Evolutionary conservation across 1,139 yeast genomes (phyloP).

Genomic region (Yamadazyma sp.): DNA sequence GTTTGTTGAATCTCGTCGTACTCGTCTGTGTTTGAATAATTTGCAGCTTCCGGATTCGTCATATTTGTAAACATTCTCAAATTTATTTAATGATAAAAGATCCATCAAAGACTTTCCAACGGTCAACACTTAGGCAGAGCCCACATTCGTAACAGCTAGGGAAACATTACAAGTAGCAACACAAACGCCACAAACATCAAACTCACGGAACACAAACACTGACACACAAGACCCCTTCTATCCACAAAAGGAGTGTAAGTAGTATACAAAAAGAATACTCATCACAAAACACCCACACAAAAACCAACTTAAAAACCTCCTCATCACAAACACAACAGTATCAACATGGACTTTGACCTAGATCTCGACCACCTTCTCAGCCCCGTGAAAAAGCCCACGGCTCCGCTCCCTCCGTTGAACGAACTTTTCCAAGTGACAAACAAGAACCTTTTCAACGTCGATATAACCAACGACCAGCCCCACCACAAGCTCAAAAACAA

Average conservation of each 20-base stretch:
- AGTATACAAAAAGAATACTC: no score
- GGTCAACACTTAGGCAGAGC: no score
- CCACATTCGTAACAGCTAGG: no score
- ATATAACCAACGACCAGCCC: background rate
- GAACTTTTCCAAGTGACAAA: slow-evolving; percentile 45
- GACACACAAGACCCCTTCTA: no score
- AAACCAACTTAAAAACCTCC: slow-evolving; percentile 14
- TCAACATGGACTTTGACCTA: slow-evolving; percentile 17
- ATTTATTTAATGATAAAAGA: background rate
- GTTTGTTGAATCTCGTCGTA: no score
- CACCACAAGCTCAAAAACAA: slow-evolving; percentile 22
- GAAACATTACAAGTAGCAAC: background rate
- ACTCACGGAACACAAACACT: background rate
- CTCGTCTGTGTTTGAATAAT: no score
- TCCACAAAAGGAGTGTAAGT: no score
- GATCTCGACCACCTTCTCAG: slow-evolving; percentile 22
- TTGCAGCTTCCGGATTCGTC: slow-evolving; percentile 2
- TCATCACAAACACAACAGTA: slow-evolving; percentile 18
- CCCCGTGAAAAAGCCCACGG: slow-evolving; percentile 1
- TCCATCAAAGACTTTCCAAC: background rate
- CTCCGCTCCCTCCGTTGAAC: slow-evolving; percentile 3
- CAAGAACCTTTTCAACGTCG: slow-evolving; percentile 2
- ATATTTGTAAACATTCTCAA: slow-evolving; percentile 4
- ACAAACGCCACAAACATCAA: no score
- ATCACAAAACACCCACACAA: no score